A percentile compares a stretch with the other conserved stretches of the same genome.
Evolutionary conservation across 257 asterid genomes (phyloP).

Genomic region (Capsicum pubescens): DNA sequence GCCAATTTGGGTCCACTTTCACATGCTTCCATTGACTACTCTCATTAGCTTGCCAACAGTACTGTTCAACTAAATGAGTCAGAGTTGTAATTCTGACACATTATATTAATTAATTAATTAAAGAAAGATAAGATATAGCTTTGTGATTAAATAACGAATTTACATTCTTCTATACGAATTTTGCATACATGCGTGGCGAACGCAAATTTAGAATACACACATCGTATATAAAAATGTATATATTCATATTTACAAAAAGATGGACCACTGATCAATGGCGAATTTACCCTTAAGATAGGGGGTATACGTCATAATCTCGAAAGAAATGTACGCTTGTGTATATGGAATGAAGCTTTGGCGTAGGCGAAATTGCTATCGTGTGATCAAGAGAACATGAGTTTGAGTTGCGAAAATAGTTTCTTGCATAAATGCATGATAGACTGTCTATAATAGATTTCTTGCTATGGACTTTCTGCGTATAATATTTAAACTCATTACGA

Average conservation of each 20-base stretch:
- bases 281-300: no score
- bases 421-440: no score
- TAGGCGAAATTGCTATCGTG: no score
- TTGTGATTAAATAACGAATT: neutral
- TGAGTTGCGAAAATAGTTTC: no score
- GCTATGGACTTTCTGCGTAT: no score
- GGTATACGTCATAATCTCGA: no score
- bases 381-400: no score
- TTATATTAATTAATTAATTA: neutral
- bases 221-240: neutral
- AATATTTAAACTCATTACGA: no score
- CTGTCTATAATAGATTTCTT: no score
- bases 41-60: neutral
- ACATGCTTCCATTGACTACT: slow-evolving; percentile 17
- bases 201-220: neutral
- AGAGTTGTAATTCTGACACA: neutral
- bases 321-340: no score
- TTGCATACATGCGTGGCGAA: neutral
- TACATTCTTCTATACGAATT: neutral
- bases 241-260: neutral
- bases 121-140: neutral
- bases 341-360: no score
- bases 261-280: neutral
- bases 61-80: neutral
- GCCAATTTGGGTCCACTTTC: neutral